Conservation (phyloP, 176 grass and related monocot species). For the Tillandsia fasciculata region DNA sequence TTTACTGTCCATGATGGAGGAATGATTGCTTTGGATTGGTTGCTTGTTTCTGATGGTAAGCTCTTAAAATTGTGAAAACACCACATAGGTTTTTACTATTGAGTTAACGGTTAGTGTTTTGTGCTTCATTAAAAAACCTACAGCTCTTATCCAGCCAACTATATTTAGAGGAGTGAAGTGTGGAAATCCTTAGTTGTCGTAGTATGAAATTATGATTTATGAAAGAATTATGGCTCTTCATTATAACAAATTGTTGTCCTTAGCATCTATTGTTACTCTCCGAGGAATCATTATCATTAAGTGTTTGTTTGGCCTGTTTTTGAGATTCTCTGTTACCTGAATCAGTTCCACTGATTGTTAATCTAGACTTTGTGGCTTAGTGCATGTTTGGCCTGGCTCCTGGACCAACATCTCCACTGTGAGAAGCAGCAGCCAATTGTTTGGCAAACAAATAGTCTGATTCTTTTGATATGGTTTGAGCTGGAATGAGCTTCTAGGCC, state of each 20-base stretch:
- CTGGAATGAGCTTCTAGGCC: too few species aligned
- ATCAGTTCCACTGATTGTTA: too few species aligned
- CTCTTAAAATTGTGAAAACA: conserved; percentile 9
- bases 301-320: background rate
- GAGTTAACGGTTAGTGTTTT: background rate
- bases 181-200: background rate
- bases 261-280: background rate
- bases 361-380: too few species aligned
- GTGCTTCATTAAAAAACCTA: too few species aligned
- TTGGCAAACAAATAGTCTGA: conserved; percentile 1
- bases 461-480: too few species aligned
- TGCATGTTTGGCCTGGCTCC: too few species aligned
- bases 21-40: conserved; percentile 90
- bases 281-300: background rate
- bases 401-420: too few species aligned
- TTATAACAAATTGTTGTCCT: background rate
- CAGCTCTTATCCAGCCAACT: background rate
- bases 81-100: background rate
- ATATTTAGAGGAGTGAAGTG: background rate
- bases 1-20: conserved; percentile 70
- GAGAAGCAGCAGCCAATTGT: background rate
- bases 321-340: too few species aligned
- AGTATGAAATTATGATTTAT: too few species aligned
- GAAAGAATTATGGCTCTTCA: too few species aligned
- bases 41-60: conserved; percentile 53